Evolutionary conservation across 2,329 filamentous ascomycete species (phyloP).

Genomic region (Monosporascus sp.): DNA sequence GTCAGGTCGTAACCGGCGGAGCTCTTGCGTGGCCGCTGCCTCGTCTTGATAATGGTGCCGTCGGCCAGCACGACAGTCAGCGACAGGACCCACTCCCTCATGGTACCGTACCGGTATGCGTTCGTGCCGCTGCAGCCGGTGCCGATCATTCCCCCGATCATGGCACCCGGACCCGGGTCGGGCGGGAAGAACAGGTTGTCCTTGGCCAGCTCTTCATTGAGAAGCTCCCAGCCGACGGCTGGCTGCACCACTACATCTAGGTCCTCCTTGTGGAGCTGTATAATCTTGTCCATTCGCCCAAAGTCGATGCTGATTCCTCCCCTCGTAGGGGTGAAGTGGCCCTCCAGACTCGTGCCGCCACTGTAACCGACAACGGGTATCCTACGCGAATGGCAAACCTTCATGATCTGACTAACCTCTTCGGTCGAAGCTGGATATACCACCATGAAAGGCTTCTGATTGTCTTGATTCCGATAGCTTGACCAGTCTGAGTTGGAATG

Average conservation of each 20-base stretch:
- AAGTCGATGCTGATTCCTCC: conserved; percentile 76
- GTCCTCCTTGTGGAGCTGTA: conserved; percentile 62
- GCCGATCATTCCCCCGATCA: conserved; percentile 77
- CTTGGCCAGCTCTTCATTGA: conserved; percentile 65
- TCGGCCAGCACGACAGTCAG: conserved; percentile 79
- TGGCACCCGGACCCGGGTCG: conserved; percentile 76
- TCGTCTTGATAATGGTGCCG: conserved; percentile 73
- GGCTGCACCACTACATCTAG: conserved; percentile 65
- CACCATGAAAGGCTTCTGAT: conserved; percentile 58
- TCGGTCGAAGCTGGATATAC: conserved; percentile 68
- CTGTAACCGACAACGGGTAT: conserved; percentile 73
- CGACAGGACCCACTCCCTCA: conserved; percentile 81
- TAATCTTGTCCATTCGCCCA: conserved; percentile 64
- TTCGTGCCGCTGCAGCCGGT: conserved; percentile 69
- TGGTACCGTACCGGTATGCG: conserved; percentile 78
- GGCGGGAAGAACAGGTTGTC: conserved; percentile 78
- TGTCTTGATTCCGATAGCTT: conserved; percentile 44
- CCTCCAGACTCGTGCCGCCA: conserved; percentile 73
- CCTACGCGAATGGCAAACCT: conserved; percentile 62
- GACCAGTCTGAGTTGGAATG: conserved; percentile 61
- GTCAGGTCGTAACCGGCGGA: conserved; percentile 80
- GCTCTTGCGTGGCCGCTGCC: conserved; percentile 70
- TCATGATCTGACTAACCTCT: conserved; percentile 70
- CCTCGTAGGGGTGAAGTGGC: conserved; percentile 67
- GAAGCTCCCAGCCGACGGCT: conserved; percentile 70